Evolutionary conservation across 1,284 basidiomycete genomes (phyloP).

Genomic region (Cryptococcus hybrid): DNA sequence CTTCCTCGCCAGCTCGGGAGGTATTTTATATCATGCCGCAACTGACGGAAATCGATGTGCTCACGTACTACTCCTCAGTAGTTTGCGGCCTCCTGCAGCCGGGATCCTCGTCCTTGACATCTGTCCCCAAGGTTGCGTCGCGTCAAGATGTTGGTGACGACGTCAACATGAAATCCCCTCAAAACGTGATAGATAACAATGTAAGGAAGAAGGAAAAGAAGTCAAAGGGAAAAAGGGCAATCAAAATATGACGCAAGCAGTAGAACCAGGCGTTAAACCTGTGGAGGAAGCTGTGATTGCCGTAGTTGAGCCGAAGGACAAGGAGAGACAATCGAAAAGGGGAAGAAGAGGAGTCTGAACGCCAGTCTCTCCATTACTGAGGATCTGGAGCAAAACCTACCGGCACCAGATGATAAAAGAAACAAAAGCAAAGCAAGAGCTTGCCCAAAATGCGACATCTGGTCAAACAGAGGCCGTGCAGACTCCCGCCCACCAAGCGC

Average conservation of each 20-base stretch:
- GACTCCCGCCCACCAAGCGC: no score
- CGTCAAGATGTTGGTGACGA: not conserved
- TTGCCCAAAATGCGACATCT: no score
- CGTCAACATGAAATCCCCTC: no score
- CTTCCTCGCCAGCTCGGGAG: not conserved
- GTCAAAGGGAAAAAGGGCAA: not conserved
- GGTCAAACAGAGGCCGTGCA: no score
- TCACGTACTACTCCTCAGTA: not conserved
- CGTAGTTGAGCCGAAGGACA: not conserved
- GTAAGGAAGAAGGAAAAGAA: not conserved
- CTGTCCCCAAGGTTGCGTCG: not conserved
- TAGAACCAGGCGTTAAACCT: not conserved
- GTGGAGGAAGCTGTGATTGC: not conserved
- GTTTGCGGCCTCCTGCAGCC: not conserved
- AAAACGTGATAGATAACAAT: not conserved
- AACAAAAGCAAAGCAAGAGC: no score
- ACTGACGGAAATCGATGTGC: constrained; percentile 3
- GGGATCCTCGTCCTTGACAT: not conserved
- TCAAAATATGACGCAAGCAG: not conserved
- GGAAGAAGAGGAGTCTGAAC: no score
- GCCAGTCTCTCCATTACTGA: no score
- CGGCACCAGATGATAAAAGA: no score
- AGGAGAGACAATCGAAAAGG: not conserved
- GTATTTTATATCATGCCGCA: not conserved
- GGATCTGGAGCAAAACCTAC: no score